Evolutionary conservation across 495 filamentous ascomycete species (phyloP).

Genomic region (Bathelium albidoporum): DNA sequence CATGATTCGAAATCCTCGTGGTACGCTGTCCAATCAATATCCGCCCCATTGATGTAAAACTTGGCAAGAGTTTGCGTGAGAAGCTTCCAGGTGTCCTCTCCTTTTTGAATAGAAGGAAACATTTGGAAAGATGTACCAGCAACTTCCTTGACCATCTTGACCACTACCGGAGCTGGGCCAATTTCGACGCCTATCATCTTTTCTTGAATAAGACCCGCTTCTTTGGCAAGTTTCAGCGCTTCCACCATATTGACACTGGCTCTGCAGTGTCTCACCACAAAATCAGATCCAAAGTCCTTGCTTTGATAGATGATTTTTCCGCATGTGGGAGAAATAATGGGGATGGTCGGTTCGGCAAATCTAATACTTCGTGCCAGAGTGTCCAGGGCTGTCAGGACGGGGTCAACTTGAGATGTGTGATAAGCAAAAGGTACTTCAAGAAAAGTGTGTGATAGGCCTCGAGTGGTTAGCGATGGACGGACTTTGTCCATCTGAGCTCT

Average conservation of each 20-base stretch:
- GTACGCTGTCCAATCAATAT: conserved; percentile 68
- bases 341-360: conserved; percentile 17
- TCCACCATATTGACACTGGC: conserved; percentile 65
- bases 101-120: conserved; percentile 48
- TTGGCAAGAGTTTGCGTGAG: conserved; percentile 48
- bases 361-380: conserved; percentile 7
- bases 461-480: conserved; percentile 7
- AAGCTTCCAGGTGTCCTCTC: conserved; percentile 53
- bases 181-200: conserved; percentile 24
- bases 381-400: conserved; percentile 19
- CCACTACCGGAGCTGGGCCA: conserved; percentile 24
- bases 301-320: conserved; percentile 18
- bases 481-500: conserved; percentile 23
- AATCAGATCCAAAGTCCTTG: conserved; percentile 30
- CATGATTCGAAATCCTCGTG: conserved; percentile 57
- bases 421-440: conserved; percentile 17
- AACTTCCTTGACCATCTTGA: conserved; percentile 21
- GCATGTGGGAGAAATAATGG: conserved; percentile 21
- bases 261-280: conserved; percentile 57
- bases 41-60: conserved; percentile 54
- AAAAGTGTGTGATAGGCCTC: conserved; percentile 6
- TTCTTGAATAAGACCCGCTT: conserved; percentile 8
- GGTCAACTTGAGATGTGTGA: conserved; percentile 25
- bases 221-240: conserved; percentile 47
- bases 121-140: conserved; percentile 36